These are phyloP conservation scores for Boletus sp. DNA, from an alignment of 768 basidiomycete species.

Conservation along the genomic window DNA sequence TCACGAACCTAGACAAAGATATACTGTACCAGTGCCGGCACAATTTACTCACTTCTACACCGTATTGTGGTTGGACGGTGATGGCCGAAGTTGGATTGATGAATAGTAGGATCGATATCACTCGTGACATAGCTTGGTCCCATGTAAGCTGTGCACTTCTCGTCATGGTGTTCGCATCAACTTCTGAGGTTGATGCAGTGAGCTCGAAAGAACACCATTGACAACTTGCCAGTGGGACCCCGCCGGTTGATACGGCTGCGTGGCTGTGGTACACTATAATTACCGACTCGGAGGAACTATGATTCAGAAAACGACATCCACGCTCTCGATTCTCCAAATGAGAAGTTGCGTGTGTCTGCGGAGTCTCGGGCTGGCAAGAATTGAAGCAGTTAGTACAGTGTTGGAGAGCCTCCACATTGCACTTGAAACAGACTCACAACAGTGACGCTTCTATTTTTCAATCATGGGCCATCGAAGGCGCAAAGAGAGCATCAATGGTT, in stretches of 20 bases:
- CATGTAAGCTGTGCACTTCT: slow-evolving; percentile 8
- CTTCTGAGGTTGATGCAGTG: neutral
- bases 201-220: neutral
- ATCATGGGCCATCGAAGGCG: neutral
- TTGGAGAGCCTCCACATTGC: neutral
- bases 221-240: neutral
- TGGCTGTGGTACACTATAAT: neutral
- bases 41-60: neutral
- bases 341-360: neutral
- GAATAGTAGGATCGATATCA: neutral
- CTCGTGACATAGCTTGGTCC: neutral
- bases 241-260: neutral
- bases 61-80: neutral
- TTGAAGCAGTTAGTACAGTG: too few species aligned
- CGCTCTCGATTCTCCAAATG: neutral
- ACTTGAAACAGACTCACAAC: neutral
- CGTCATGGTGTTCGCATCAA: too few species aligned
- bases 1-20: neutral
- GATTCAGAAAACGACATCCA: neutral
- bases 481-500: neutral
- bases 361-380: too few species aligned
- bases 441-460: neutral
- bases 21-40: neutral
- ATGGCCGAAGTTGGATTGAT: slow-evolving; percentile 3
- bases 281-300: neutral